Conservation (phyloP, 2,329 filamentous ascomycete genomes). For the Byssochlamys sp. region DNA sequence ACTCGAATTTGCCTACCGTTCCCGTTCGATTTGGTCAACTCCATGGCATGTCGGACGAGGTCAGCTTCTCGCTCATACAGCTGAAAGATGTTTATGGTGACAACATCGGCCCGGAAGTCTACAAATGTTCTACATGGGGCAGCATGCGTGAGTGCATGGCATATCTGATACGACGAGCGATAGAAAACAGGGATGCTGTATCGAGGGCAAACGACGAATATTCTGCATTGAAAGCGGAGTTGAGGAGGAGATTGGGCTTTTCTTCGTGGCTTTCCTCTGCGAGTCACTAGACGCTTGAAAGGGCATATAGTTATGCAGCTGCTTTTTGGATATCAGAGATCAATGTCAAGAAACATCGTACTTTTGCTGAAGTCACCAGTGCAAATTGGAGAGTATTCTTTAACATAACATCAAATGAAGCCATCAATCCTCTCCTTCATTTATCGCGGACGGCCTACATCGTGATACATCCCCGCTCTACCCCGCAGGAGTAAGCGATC, state of each 20-base stretch:
- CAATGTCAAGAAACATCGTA: too few relatives aligned
- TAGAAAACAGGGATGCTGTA: constrained; percentile 53
- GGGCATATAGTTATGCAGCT: background rate
- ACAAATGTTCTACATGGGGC: constrained; percentile 51
- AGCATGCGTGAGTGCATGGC: constrained; percentile 65
- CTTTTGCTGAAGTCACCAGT: too few relatives aligned
- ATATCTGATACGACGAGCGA: constrained; percentile 53
- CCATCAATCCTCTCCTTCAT: too few relatives aligned
- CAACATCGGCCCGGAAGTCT: constrained; percentile 34
- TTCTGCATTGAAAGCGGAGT: constrained; percentile 7
- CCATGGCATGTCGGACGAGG: constrained; percentile 53
- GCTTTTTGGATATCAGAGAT: too few relatives aligned
- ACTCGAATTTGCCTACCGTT: constrained; percentile 33
- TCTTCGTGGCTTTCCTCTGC: background rate
- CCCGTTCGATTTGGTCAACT: constrained; percentile 48
- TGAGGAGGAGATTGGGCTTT: background rate
- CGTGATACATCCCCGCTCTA: background rate
- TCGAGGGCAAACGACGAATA: constrained; percentile 40
- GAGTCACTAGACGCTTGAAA: background rate
- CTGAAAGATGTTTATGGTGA: constrained; percentile 20
- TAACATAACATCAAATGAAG: too few relatives aligned
- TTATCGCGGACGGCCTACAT: too few relatives aligned
- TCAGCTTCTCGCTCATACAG: constrained; percentile 46
- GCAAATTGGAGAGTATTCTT: too few relatives aligned
- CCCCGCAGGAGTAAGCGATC: background rate